Percentiles rank a stretch among this genome's conserved stretches.
phyloP scores from a whole-genome alignment of 176 grass and related monocot species.

The Puya raimondii region DNA sequence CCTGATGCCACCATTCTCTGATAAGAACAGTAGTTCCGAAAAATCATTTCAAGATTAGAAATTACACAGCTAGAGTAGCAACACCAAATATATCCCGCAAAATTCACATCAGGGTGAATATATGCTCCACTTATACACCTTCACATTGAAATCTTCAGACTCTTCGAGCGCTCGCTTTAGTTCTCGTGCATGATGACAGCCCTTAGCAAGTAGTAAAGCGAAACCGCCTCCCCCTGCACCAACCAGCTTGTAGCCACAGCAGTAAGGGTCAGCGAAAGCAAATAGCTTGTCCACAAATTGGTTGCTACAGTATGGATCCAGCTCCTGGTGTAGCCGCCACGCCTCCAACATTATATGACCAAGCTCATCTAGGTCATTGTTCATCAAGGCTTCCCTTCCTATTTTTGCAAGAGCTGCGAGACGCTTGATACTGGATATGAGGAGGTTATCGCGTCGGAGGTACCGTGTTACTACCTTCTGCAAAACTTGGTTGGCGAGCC shows the following conservation, averaged over 20 bases:
- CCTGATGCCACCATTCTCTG: too few relatives aligned
- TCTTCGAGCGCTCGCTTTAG: conserved; percentile 31
- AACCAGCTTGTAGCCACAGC: conserved; percentile 85
- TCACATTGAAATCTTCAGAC: conserved; percentile 39
- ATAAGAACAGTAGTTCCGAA: too few relatives aligned
- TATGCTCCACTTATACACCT: conserved; percentile 68
- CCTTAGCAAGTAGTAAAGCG: conserved; percentile 67
- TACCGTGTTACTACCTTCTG: conserved; percentile 84
- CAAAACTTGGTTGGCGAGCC: conserved; percentile 73
- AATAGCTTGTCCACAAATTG: conserved; percentile 63
- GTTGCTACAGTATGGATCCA: conserved; percentile 93
- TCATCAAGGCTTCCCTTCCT: conserved; percentile 76
- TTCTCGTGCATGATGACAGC: conserved; percentile 11
- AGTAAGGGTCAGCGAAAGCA: conserved; percentile 60
- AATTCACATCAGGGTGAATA: background rate
- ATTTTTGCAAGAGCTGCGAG: conserved; percentile 58
- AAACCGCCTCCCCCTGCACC: conserved; percentile 85
- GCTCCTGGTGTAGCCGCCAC: conserved; percentile 78
- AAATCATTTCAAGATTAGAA: too few relatives aligned
- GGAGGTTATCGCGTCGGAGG: conserved; percentile 54
- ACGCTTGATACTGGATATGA: conserved; percentile 84
- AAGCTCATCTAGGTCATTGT: conserved; percentile 50
- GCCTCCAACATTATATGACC: conserved; percentile 79
- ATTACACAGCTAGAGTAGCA: too few relatives aligned
- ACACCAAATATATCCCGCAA: background rate